A percentile compares a stretch with the other conserved stretches of the same genome.
Evolutionary conservation across 192 early-diverging fungal species (phyloP).

Genomic region (Backusella parvicylindrica): DNA sequence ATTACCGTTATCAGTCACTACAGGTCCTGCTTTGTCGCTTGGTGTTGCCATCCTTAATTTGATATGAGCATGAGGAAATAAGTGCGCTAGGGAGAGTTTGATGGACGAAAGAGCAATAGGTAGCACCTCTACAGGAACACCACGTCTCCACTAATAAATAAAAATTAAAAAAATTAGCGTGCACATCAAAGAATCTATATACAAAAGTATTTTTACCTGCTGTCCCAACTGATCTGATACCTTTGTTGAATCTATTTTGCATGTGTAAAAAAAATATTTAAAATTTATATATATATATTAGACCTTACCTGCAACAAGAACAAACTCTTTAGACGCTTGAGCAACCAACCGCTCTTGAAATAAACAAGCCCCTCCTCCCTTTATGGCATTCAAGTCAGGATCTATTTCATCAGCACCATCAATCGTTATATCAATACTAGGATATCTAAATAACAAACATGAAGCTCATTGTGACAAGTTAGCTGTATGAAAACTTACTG

Average conservation of each 20-base stretch:
- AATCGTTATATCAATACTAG: conserved; percentile 82
- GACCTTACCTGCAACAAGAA: conserved; percentile 73
- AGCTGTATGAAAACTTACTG: conserved; percentile 40
- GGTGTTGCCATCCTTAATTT: conserved; percentile 70
- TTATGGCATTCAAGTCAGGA: conserved; percentile 79
- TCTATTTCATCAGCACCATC: conserved; percentile 94
- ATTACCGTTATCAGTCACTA: conserved; percentile 95
- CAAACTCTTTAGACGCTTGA: conserved; percentile 71
- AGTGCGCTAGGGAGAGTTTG: conserved; percentile 34
- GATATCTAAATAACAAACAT: conserved; percentile 39
- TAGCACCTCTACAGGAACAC: conserved; percentile 88
- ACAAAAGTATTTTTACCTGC: conserved; percentile 10
- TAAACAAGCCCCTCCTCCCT: conserved; percentile 88
- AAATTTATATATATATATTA: too few species aligned
- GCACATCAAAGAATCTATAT: too few species aligned
- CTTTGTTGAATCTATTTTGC: conserved; percentile 69
- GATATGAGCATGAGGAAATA: conserved; percentile 42
- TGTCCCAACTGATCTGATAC: conserved; percentile 52
- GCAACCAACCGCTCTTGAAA: conserved; percentile 93
- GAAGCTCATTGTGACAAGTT: too few species aligned
- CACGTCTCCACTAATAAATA: conserved; percentile 60
- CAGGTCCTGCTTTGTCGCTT: conserved; percentile 82
- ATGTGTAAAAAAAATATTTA: not conserved
- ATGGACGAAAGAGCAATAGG: conserved; percentile 78
- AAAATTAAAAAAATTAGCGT: too few species aligned